These are phyloP conservation scores for Marchantia polymorpha DNA, from an alignment of 225 moss, liverwort and hornwort genomes.

Conservation along the genomic window DNA sequence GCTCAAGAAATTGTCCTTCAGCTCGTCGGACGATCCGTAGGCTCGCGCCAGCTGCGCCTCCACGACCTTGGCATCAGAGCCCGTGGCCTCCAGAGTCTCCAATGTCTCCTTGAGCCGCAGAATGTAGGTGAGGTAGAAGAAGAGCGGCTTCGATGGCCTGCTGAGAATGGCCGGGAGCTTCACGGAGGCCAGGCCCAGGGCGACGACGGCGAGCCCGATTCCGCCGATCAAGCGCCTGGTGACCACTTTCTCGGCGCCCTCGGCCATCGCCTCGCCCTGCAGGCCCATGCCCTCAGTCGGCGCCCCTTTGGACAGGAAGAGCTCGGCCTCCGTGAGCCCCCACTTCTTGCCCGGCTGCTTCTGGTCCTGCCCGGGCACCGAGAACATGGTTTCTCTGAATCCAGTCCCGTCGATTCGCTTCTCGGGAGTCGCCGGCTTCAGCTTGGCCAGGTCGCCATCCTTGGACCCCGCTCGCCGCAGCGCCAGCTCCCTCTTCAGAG, in stretches of 20 bases:
- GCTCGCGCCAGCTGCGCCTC: constrained; percentile 50
- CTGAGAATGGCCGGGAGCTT: constrained; percentile 59
- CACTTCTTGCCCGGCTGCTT: constrained; percentile 75
- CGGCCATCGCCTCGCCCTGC: constrained; percentile 73
- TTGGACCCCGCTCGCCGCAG: constrained; percentile 52
- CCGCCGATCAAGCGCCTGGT: constrained; percentile 72
- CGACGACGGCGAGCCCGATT: constrained; percentile 58
- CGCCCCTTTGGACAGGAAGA: constrained; percentile 94
- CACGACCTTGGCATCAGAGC: constrained; percentile 54
- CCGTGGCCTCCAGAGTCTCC: constrained; percentile 57
- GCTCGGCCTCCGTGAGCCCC: constrained; percentile 94
- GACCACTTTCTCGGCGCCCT: constrained; percentile 54
- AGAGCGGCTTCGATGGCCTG: constrained; percentile 89
- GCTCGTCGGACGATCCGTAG: constrained; percentile 52
- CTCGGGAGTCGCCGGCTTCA: constrained; percentile 72
- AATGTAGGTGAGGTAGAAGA: constrained; percentile 77
- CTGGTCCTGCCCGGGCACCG: constrained; percentile 61
- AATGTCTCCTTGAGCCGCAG: constrained; percentile 61
- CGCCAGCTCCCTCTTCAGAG: constrained; percentile 77
- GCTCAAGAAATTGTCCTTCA: constrained; percentile 68
- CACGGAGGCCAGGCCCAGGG: constrained; percentile 74
- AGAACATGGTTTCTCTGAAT: constrained; percentile 85
- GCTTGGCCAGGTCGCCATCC: constrained; percentile 62
- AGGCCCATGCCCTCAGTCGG: constrained; percentile 88
- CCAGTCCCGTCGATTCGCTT: constrained; percentile 99